A percentile compares a stretch with the other conserved stretches of the same genome.
phyloP scores from a whole-genome alignment of 2,329 filamentous ascomycete genomes.

The Elsinoe perseae region DNA sequence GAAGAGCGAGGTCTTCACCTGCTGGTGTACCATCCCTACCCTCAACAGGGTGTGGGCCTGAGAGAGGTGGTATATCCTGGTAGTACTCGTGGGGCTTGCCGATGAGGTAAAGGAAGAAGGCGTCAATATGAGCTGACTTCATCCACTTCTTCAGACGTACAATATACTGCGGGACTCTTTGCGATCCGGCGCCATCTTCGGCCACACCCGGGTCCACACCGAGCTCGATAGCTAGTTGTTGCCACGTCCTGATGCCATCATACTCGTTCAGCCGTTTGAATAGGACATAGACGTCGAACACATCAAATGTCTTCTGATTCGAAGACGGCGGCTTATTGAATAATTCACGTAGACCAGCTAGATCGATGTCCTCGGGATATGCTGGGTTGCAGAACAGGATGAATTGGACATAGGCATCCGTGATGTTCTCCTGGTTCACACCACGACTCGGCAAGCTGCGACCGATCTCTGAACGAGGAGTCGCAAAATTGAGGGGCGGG shows the following conservation, averaged over 20 bases:
- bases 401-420: constrained; percentile 75
- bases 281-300: constrained; percentile 67
- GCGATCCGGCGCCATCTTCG: constrained; percentile 69
- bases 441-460: constrained; percentile 58
- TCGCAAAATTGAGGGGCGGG: background rate
- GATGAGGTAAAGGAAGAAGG: constrained; percentile 86
- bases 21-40: constrained; percentile 73
- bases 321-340: constrained; percentile 78
- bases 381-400: constrained; percentile 87
- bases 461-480: constrained; percentile 29
- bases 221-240: constrained; percentile 74
- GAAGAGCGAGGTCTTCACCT: constrained; percentile 81
- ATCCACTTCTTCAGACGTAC: constrained; percentile 94
- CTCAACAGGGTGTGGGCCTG: constrained; percentile 54
- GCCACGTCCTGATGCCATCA: constrained; percentile 89
- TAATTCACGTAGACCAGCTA: constrained; percentile 60
- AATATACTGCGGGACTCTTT: constrained; percentile 92
- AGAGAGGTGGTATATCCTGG: constrained; percentile 60
- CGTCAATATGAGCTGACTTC: constrained; percentile 91
- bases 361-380: constrained; percentile 62
- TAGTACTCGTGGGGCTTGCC: constrained; percentile 73
- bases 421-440: constrained; percentile 63
- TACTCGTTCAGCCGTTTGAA: constrained; percentile 65
- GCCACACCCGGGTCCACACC: constrained; percentile 78
- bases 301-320: constrained; percentile 77